Evolutionary conservation across 192 early-diverging fungal species (phyloP).

Genomic region (Linnemannia exigua): DNA sequence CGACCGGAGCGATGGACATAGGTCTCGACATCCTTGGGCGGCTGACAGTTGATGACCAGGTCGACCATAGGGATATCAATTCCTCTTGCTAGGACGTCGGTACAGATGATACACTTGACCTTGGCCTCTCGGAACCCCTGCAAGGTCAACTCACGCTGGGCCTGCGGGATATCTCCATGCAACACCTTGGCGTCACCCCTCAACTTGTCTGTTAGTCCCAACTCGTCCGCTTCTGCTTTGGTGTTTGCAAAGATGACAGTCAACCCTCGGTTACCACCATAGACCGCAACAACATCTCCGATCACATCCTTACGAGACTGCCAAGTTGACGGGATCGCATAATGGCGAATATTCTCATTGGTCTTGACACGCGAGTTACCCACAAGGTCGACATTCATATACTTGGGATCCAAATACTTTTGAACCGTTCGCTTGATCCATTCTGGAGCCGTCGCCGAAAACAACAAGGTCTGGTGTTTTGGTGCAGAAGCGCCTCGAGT

Average conservation of each 20-base stretch:
- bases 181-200: slow-evolving; percentile 82
- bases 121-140: slow-evolving; percentile 91
- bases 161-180: slow-evolving; percentile 89
- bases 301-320: slow-evolving; percentile 92
- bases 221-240: slow-evolving; percentile 89
- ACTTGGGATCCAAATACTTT: slow-evolving; percentile 69
- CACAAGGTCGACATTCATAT: slow-evolving; percentile 85
- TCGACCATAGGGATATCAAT: slow-evolving; percentile 97
- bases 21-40: slow-evolving; percentile 92
- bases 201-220: slow-evolving; percentile 83
- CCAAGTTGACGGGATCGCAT: slow-evolving; percentile 89
- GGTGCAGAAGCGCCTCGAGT: slow-evolving; percentile 35
- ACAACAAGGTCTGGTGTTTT: slow-evolving; percentile 82
- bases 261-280: slow-evolving; percentile 82
- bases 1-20: slow-evolving; percentile 97
- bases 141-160: slow-evolving; percentile 82
- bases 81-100: slow-evolving; percentile 95
- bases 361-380: slow-evolving; percentile 92
- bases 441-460: slow-evolving; percentile 87
- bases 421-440: slow-evolving; percentile 80
- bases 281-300: slow-evolving; percentile 93
- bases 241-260: slow-evolving; percentile 97
- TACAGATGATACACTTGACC: slow-evolving; percentile 89
- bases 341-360: slow-evolving; percentile 88
- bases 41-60: slow-evolving; percentile 97